Evolutionary conservation across 805 yeast genomes (phyloP), one percentile per base, ranked within the genome.

Genomic region (Hanseniaspora valbyensis): DNA sequence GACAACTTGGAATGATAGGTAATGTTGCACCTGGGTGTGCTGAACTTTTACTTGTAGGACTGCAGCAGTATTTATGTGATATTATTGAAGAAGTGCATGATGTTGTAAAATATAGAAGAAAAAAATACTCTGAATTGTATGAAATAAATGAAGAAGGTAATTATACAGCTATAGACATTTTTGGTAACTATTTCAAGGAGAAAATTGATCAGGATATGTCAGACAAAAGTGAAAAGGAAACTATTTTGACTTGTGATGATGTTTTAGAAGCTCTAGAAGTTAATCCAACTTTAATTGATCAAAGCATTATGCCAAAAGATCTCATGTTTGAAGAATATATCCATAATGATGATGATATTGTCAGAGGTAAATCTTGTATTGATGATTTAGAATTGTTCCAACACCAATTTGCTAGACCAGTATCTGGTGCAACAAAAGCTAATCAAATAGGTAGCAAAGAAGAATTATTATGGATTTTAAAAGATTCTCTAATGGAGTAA

Each of bases 1-100:
- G 96, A 58, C 97, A 92, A 59, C 79, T 87, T 61, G 98, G 98
- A 0, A 68, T 92, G 8, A 73, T 88, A 0, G 95, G 95, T 0
- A 77, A 80, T 14, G 71, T 90, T n/a, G 80, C 78, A 41, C 74
- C 80, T n/a, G 80, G 78, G 19, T 84, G 83, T 5, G 75, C 84
- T n/a, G 95, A 88, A 50, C 68, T 92, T 18, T 62, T 89, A 55
- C 69, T 80, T 21, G 64, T 83, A n/a, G 96, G 96, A 0, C 68
- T 92, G 39, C 96, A 90, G 60, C 71, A 75, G 30, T 90, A 88
- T 65, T 65, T 92, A 55, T 83, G 81, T 58, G 76, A 78, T 53
- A 69, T 89, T 10, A 66, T 90, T 5, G 92, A 86, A 58, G 76
- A 77, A 55, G 78, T 87, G 2, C 74, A 86, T 40, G 94, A 84